Evolutionary conservation across 768 basidiomycete species (phyloP), one percentile per base, ranked within the genome.

Genomic region (Termitomyces heimii): DNA sequence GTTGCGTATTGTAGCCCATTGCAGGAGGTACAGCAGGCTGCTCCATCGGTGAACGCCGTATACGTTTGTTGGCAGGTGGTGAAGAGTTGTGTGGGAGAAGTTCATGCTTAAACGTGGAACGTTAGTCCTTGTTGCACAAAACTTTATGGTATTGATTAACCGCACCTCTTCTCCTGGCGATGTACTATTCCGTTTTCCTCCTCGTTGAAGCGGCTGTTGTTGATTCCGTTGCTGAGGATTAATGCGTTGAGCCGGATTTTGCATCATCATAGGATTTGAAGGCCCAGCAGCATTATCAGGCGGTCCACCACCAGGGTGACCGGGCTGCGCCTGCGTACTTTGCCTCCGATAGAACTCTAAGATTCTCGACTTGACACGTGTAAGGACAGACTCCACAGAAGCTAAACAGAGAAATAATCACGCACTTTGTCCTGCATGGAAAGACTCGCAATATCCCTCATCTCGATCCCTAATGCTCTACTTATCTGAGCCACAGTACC

Each of bases 141-240:
- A n/a, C n/a, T n/a, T n/a, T n/a, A n/a, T 18, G 22, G 7, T 51
- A 45, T 8, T 42, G 18, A 62, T 31, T 20, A 22, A 26, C 45
- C 60, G 61, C 61, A 84, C 84, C 64, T 85, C 84, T 69, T 84
- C 84, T 35, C 77, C 79, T 6, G 84, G 84, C 6, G 84, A 83
- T 12, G 82, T 85, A 65, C 82, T 85, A 60, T 71, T 83, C 60
- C 84, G 76, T 62, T 85, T 71, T 47, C 65, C 70, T 47, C 65
- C 70, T 52, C 65, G 70, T 35, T 65, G 61, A 51, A 60, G 66
- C 16, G 60, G 63, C 51, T 61, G 70, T 55, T 67, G 70, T 53
- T 64, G 67, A n/a, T 67, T 67, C 51, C 58, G 60, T 24, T 65
- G 65, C 26, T 64, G 64, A 31, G 62, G 64, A n/a, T 58, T 61